Percentiles rank a stretch among this genome's conserved stretches.
Evolutionary conservation across 768 basidiomycete species (phyloP).

Genomic region (Coprinopsis sp.): DNA sequence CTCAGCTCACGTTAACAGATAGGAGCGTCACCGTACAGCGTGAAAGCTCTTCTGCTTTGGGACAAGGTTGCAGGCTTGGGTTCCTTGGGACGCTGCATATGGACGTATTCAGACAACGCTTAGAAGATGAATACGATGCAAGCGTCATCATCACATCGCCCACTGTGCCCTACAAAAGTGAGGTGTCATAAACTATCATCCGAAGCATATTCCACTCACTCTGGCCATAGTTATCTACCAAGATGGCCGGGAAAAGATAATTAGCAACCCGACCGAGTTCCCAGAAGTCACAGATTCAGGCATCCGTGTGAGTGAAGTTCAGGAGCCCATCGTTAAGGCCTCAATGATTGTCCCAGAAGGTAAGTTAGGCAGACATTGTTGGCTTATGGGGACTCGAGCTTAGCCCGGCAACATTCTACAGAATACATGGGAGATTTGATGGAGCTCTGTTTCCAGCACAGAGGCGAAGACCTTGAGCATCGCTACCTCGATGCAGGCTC

Average conservation of each 20-base stretch:
- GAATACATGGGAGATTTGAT: conserved; percentile 96
- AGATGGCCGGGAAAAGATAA: conserved; percentile 46
- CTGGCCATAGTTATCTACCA: conserved; percentile 62
- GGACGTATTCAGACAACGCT: conserved; percentile 91
- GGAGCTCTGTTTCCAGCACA: conserved; percentile 83
- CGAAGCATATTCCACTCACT: background rate
- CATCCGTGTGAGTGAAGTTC: conserved; percentile 64
- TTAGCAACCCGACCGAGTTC: conserved; percentile 96
- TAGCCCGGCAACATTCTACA: conserved; percentile 22
- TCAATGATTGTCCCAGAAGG: conserved; percentile 94
- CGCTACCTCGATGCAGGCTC: conserved; percentile 69
- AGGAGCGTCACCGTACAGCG: conserved; percentile 86
- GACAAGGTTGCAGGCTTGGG: conserved; percentile 91
- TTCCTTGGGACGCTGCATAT: conserved; percentile 96
- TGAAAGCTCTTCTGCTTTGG: conserved; percentile 90
- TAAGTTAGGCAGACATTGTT: conserved; percentile 29
- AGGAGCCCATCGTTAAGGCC: conserved; percentile 91
- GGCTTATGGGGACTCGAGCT: background rate
- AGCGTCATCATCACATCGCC: conserved; percentile 95
- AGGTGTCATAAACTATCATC: conserved; percentile 13
- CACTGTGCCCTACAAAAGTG: conserved; percentile 90
- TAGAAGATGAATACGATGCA: conserved; percentile 96
- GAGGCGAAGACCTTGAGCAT: conserved; percentile 81
- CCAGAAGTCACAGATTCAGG: conserved; percentile 71
- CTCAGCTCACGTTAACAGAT: conserved; percentile 77